Percentiles rank a stretch among this genome's conserved stretches.
Evolutionary conservation across 352 stramenopile species (phyloP).

Genomic region (Globisporangium solare): DNA sequence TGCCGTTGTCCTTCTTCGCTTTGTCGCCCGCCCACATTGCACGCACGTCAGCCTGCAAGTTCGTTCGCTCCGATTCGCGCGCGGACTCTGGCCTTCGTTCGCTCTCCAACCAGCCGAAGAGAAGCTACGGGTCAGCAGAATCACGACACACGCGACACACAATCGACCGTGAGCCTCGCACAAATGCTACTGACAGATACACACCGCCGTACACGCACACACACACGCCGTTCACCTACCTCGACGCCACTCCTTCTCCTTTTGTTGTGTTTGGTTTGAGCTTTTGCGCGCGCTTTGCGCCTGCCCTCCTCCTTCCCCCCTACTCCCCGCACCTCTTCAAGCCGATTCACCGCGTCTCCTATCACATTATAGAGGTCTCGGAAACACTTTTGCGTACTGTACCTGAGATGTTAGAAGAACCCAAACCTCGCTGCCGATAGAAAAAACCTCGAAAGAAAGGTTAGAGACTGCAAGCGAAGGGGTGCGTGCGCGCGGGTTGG

Average conservation of each 20-base stretch:
- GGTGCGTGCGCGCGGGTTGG: neutral
- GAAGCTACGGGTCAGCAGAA: neutral
- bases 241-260: neutral
- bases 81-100: neutral
- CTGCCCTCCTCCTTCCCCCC: neutral
- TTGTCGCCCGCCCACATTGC: constrained; percentile 15
- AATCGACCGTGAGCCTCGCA: neutral
- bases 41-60: neutral
- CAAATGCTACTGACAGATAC: neutral
- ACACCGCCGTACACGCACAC: neutral
- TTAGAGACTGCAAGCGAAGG: neutral
- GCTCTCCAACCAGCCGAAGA: neutral
- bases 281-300: neutral
- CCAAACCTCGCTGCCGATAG: neutral
- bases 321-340: neutral
- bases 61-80: neutral
- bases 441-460: neutral
- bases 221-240: neutral
- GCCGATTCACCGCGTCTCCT: neutral
- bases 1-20: constrained; percentile 9
- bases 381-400: neutral
- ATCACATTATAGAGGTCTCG: neutral
- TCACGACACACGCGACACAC: neutral
- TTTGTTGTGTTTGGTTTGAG: neutral
- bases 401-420: neutral